Base-by-base conservation (phyloP, 495 filamentous ascomycete species). In the Aspergillus ostianus region DNA sequence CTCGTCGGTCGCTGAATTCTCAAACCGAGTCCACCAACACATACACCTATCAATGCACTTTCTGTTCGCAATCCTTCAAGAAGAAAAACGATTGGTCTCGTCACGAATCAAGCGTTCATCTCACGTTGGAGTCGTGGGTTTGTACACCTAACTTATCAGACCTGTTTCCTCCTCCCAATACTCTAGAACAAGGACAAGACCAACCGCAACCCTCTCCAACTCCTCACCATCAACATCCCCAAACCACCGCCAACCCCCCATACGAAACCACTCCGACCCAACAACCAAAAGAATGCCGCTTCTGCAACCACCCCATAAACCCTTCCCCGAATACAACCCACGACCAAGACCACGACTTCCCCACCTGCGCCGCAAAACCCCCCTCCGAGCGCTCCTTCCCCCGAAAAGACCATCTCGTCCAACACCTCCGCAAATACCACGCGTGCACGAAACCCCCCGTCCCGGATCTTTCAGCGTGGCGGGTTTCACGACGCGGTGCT, bases 21-120 rank as follows among this genome's bases (percentile, higher is more conserved):
- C 53, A 52, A 50, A 47, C 85, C 30, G 30, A 32, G 6, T 78
- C 27, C 62, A 81, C 53, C 82, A 75, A 65, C 77, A 76, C 27
- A 54, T 6, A 20, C 45, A 69, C 3, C 13, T 61, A 30, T 61
- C 87, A 92, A 66, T 94, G 90, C 70, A 94, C 90, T 9, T 94
- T 94, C 75, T 94, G 90, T 67, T 85, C 85, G 0, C 85, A 90
- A 57, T 88, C 85, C 0, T 93, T 93, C 74, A 85, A 86, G 59
- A 91, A 87, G 54, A 91, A 92, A 70, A 88, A 91, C 70, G 90
- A 94, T 70, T 94, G 90, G 90, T 81, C 87, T 54, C 80, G 90
- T 41, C 90, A 94, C 70, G 90, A 94, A 68, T 92, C 90, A 62
- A 90, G 87, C 19, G 75, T 92, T 19, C 90, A 94, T 68, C 66